Conservation (phyloP, 2,329 filamentous ascomycete species). For the Exophiala sp. region DNA sequence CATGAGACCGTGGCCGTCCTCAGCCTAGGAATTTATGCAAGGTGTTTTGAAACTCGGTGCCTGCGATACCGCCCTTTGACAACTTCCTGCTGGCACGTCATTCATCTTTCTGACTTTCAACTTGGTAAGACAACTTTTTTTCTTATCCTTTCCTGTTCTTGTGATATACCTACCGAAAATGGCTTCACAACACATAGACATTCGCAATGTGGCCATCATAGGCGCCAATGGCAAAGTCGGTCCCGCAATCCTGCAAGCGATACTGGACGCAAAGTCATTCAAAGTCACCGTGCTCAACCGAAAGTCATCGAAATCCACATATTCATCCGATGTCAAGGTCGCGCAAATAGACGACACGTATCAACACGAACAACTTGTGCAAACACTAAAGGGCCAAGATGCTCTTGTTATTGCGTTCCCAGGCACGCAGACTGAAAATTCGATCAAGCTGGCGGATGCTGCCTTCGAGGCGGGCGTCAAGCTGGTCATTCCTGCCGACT, state of each 20-base stretch:
- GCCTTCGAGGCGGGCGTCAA: conserved; percentile 10
- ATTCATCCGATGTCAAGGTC: conserved; percentile 4
- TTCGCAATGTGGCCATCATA: not conserved
- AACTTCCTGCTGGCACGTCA: too few species aligned
- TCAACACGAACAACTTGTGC: conserved; percentile 5
- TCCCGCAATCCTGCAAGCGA: conserved; percentile 6
- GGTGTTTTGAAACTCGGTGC: too few species aligned
- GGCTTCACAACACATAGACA: not conserved
- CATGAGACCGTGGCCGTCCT: too few species aligned
- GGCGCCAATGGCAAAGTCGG: not conserved
- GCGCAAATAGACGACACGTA: conserved; percentile 3
- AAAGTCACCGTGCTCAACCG: conserved; percentile 8
- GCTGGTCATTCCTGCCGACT: conserved; percentile 11
- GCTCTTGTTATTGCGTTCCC: conserved; percentile 10
- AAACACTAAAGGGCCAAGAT: conserved; percentile 5
- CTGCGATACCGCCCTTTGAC: too few species aligned
- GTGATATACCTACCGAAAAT: not conserved
- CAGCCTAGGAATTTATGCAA: too few species aligned
- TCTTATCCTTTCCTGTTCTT: not conserved
- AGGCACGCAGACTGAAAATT: conserved; percentile 6
- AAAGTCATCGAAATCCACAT: conserved; percentile 7
- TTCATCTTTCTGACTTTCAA: too few species aligned
- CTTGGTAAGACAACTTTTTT: not conserved
- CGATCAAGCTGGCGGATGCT: conserved; percentile 13
- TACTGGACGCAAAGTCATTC: conserved; percentile 1